Evolutionary conservation across 2,329 filamentous ascomycete genomes (phyloP), one percentile per base, ranked within the genome.

Genomic region (Monosporascus sp.): DNA sequence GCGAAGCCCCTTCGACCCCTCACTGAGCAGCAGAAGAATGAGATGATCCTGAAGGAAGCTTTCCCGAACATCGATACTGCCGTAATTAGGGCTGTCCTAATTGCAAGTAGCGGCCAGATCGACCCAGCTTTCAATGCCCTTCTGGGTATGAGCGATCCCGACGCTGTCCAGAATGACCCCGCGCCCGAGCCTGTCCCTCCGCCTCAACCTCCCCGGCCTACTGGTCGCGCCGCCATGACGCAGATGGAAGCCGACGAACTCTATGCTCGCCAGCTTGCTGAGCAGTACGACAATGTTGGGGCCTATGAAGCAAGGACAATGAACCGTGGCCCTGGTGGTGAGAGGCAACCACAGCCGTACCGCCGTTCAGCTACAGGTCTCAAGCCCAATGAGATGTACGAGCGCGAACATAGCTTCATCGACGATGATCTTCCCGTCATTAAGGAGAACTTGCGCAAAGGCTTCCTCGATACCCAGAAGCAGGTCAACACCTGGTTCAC

Each of bases 81-180:
- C 45, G 88, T 99, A 47, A 83, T 99, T 70, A 96, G 87, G 71
- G 94, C 94, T 31, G 88, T 99, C 0, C 75, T 99, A 59, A 80
- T 83, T 24, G 94, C 94, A 16, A 97, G 94, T 69, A 81, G 86
- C 54, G 93, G 92, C 55, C 85, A 87, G 65, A 86, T 97, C 48
- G 94, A 99, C 71, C 89, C 91, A 34, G 93, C 94, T 16, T 99
- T 99, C 75, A 94, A 97, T 73, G 94, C 94, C 37, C 80, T 99
- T 44, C 80, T 99, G 45, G 89, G 90, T 90, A 90, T 91, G 87
- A 90, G 87, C 57, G 89, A 91, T 66, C 89, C 89, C 7, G 86
- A 87, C 67, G 86, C 88, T 7, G 77, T 73, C 31, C 74, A 73
- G 62, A 73, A 79, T 50, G 78, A 83, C 49, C 67, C 73, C n/a